phyloP scores from a whole-genome alignment of 352 stramenopile genomes.

The Phytophthora ramorum region DNA sequence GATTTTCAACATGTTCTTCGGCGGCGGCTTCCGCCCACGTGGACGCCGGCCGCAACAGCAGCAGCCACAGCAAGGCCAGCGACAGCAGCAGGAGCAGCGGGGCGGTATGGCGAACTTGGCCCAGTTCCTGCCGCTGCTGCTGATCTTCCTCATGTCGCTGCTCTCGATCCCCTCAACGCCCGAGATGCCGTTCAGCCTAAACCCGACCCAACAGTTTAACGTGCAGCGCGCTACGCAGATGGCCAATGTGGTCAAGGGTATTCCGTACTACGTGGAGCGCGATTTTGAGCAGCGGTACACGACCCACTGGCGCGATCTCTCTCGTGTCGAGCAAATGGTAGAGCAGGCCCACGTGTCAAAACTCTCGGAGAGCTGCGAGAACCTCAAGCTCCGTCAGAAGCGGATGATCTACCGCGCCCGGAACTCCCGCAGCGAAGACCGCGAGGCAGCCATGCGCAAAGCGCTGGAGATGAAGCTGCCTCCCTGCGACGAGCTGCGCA shows the following conservation, averaged over 20 bases:
- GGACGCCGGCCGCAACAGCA: slow-evolving; percentile 38
- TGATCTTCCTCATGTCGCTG: slow-evolving; percentile 88
- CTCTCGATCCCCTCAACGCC: slow-evolving; percentile 75
- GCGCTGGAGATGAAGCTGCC: slow-evolving; percentile 88
- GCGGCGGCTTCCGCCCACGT: slow-evolving; percentile 78
- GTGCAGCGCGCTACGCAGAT: slow-evolving; percentile 82
- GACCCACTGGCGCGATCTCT: slow-evolving; percentile 84
- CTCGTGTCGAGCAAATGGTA: slow-evolving; percentile 87
- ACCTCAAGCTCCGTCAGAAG: slow-evolving; percentile 86
- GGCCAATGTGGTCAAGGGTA: slow-evolving; percentile 84
- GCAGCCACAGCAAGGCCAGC: slow-evolving; percentile 46
- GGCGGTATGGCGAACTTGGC: slow-evolving; percentile 60
- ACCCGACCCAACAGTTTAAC: slow-evolving; percentile 78
- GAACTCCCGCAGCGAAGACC: slow-evolving; percentile 78
- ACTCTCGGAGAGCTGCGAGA: slow-evolving; percentile 82
- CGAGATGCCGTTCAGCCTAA: slow-evolving; percentile 86
- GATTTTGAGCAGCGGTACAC: slow-evolving; percentile 91
- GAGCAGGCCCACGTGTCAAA: slow-evolving; percentile 80
- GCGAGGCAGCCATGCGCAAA: slow-evolving; percentile 77
- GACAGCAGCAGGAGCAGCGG: slow-evolving; percentile 47
- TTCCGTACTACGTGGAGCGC: slow-evolving; percentile 88
- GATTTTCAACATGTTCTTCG: slow-evolving; percentile 95
- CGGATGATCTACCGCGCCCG: slow-evolving; percentile 88
- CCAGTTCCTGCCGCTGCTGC: slow-evolving; percentile 86
- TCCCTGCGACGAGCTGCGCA: slow-evolving; percentile 81